phyloP scores from a whole-genome alignment of 441 rosid genomes.

The Pelargonium exstipulatum region DNA sequence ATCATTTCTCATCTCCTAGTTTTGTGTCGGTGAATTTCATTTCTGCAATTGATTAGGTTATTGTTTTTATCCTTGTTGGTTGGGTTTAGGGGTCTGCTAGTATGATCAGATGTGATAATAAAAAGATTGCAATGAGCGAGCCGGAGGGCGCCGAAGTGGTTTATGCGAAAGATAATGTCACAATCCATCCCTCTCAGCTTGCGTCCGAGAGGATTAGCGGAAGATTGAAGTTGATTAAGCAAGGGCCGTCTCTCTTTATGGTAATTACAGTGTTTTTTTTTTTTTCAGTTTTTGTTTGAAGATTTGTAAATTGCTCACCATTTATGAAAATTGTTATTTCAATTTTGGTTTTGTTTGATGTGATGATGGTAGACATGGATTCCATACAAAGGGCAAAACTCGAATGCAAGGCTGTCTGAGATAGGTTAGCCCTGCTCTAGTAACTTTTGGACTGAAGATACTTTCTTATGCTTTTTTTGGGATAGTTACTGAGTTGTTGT shows the following conservation, averaged over 20 bases:
- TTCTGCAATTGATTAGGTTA: conserved; percentile 5
- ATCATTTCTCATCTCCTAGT: neutral
- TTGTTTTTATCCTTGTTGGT: conserved; percentile 7
- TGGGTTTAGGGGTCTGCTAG: conserved; percentile 62
- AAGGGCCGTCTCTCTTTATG: conserved; percentile 63
- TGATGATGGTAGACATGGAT: conserved; percentile 62
- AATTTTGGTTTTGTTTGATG: conserved; percentile 12
- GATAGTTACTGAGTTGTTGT: conserved; percentile 10
- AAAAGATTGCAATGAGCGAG: conserved; percentile 25
- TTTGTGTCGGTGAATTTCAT: neutral
- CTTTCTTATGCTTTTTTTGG: conserved; percentile 9
- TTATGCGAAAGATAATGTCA: conserved; percentile 67
- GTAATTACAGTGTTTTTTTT: too few relatives aligned
- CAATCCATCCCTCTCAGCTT: conserved; percentile 90
- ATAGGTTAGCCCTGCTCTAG: conserved; percentile 43
- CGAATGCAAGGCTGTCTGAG: conserved; percentile 65
- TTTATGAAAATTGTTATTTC: too few relatives aligned
- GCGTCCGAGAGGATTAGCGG: conserved; percentile 93
- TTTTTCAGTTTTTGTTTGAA: too few relatives aligned
- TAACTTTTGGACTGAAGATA: conserved; percentile 3
- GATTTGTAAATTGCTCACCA: too few relatives aligned
- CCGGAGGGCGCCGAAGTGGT: conserved; percentile 69
- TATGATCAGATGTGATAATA: conserved; percentile 45
- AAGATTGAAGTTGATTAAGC: conserved; percentile 79
- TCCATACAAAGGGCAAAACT: conserved; percentile 75